Evolutionary conservation across 352 stramenopile genomes (phyloP), one percentile per base, ranked within the genome.

Genomic region (Blastocystis hominis): DNA sequence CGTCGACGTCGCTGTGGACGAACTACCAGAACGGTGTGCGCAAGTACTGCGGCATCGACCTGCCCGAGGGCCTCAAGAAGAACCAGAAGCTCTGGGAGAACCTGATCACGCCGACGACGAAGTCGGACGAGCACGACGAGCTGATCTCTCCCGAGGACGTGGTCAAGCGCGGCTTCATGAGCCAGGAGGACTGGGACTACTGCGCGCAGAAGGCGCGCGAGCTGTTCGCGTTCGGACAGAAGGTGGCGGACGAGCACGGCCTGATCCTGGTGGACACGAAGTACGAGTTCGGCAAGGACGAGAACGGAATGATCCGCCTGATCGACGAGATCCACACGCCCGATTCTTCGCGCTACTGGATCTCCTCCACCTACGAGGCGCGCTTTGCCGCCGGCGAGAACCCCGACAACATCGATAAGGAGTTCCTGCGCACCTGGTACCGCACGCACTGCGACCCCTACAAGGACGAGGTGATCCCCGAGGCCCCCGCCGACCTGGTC

Each of bases 181-280:
- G 92, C 13, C 92, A 98, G 89, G 91, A 94, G 84, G 95, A 98
- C 90, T 98, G 95, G 92, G 94, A 98, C 86, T 94, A 96, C 79
- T 98, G 96, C 90, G 90, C 91, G 75, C 89, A 93, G 70, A 96
- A 97, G 69, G 92, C 96, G 20, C 91, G 98, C 46, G 93, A 94
- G 88, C 91, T 98, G 2, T 96, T 96, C 90, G 93, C 92, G 4
- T 96, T 96, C 81, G 95, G 95, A 15, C 95, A 98, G 90, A 89
- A 94, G 86, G 91, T 97, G 86, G 96, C 96, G 0, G 90, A 92
- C 9, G 89, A 94, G 86, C 92, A 94, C 47, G 97, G 97, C 7
- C 91, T 99, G 42, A 98, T 99, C 86, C 92, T 99, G 4, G 97
- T 99, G 7, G 97, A 99, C 92, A 99, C 97, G 53, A 99, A 99